phyloP scores from a whole-genome alignment of 129 eudicot genomes.

The Tagetes erecta region DNA sequence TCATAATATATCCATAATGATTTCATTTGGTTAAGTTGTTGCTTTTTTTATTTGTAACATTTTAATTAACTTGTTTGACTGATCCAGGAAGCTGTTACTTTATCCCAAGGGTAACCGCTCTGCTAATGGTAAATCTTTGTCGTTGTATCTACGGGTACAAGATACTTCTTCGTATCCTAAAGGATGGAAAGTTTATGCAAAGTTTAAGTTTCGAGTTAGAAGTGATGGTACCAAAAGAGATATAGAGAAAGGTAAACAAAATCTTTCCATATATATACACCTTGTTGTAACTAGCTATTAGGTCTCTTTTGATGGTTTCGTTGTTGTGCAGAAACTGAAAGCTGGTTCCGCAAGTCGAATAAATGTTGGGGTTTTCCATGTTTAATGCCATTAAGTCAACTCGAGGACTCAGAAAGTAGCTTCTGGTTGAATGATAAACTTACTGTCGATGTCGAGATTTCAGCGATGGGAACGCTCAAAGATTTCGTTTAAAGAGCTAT shows the following conservation, averaged over 20 bases:
- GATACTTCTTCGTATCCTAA: too few relatives aligned
- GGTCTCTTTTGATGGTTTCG: neutral
- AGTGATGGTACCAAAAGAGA: too few relatives aligned
- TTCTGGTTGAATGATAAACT: slow-evolving; percentile 2
- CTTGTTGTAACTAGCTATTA: too few relatives aligned
- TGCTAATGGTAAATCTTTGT: too few relatives aligned
- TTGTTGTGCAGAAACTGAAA: neutral
- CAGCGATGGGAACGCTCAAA: slow-evolving; percentile 17
- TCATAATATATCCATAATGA: neutral
- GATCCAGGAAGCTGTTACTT: too few relatives aligned
- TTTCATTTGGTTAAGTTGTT: too few relatives aligned
- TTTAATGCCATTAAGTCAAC: neutral
- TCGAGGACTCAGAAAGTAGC: neutral
- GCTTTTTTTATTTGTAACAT: neutral
- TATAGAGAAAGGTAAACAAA: too few relatives aligned
- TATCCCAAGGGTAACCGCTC: too few relatives aligned
- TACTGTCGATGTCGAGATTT: slow-evolving; percentile 17
- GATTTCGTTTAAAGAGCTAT: neutral
- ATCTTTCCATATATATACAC: too few relatives aligned
- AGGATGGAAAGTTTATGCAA: too few relatives aligned
- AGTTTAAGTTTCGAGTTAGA: too few relatives aligned
- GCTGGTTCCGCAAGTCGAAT: neutral
- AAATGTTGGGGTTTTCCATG: neutral
- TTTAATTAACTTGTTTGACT: neutral
- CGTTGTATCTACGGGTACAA: too few relatives aligned